Evolutionary conservation across 2,329 filamentous ascomycete genomes (phyloP).

Genomic region (Penicillium italicum): DNA sequence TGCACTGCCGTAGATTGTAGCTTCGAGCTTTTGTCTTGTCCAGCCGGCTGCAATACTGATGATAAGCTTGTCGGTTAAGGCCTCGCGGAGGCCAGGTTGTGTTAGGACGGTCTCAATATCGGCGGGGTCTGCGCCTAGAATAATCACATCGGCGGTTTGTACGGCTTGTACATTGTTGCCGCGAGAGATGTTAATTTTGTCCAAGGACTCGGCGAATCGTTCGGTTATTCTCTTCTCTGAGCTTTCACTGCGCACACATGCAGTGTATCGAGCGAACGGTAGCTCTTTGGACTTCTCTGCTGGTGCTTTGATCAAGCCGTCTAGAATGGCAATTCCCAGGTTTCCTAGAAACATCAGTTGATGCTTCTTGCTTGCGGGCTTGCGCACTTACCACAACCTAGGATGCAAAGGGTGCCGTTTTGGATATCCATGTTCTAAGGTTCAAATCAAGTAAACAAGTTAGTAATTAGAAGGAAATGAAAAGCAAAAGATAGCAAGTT

Average conservation of each 20-base stretch:
- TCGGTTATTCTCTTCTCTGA: constrained; percentile 36
- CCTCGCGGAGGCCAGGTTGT: constrained; percentile 38
- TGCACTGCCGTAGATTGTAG: constrained; percentile 30
- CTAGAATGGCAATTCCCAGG: constrained; percentile 39
- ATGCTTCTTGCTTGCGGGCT: neutral
- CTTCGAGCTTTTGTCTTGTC: constrained; percentile 42
- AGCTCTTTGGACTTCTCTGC: constrained; percentile 7
- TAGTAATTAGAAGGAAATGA: neutral
- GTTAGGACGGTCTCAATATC: constrained; percentile 42
- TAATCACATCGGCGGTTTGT: constrained; percentile 39
- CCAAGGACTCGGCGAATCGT: constrained; percentile 30
- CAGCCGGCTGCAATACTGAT: constrained; percentile 54
- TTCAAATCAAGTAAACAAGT: neutral
- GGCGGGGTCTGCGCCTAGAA: constrained; percentile 49
- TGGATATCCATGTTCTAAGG: constrained; percentile 11
- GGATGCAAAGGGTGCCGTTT: constrained; percentile 15
- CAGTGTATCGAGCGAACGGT: constrained; percentile 37
- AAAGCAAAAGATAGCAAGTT: neutral
- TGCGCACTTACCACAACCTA: constrained; percentile 19
- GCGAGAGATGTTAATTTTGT: constrained; percentile 34
- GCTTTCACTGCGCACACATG: constrained; percentile 42
- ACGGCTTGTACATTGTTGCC: constrained; percentile 38
- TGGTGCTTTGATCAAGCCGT: constrained; percentile 29
- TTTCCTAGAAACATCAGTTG: constrained; percentile 30
- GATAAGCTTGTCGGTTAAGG: constrained; percentile 46